Base-by-base conservation (phyloP, 495 filamentous ascomycete genomes). In the Neurospora intermedia region DNA sequence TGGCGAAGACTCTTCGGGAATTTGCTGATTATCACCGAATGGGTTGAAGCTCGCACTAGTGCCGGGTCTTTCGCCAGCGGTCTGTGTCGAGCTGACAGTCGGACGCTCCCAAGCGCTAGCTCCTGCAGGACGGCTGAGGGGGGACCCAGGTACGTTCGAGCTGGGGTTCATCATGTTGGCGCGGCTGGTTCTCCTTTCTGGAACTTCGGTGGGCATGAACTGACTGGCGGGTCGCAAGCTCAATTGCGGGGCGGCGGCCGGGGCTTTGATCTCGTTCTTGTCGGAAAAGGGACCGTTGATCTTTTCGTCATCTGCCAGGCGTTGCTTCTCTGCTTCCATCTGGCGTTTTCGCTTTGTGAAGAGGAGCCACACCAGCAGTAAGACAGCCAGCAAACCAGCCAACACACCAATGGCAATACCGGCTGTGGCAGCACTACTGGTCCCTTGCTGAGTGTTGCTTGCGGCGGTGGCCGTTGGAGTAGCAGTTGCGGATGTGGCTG, bases 211-310 rank as follows among this genome's bases (percentile, higher is more conserved):
- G 10, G 94, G 94, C 15, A 91, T 86, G 80, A 98, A 96, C 77
- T 97, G 90, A 71, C 94, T 95, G 42, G 97, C 88, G 0, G 94
- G 96, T 45, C 93, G 91, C 69, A 97, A 86, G 76, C 94, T 96
- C 59, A 98, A 86, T 71, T 90, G 89, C 4, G 95, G 92, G 20
- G 89, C 90, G 20, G 82, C 82, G 72, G 77, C 77, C 16, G 79
- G 78, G 8, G 80, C 76, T 11, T 62, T 73, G 70, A 83, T 83
- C 69, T 77, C 80, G 35, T 77, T 77, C 43, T 79, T 76, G 72
- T 84, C 84, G 71, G 82, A 79, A 59, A 83, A 82, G 13, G 83
- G 79, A 70, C 88, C 82, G 73, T 83, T 78, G 72, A 80, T 77
- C 87, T 83, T 89, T 84, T 83, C 82, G 71, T 92, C 87, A 77